Evolutionary conservation across 129 eudicot species (phyloP), one percentile per base, ranked within the genome.

Genomic region (Chrysanthemum seticuspe): DNA sequence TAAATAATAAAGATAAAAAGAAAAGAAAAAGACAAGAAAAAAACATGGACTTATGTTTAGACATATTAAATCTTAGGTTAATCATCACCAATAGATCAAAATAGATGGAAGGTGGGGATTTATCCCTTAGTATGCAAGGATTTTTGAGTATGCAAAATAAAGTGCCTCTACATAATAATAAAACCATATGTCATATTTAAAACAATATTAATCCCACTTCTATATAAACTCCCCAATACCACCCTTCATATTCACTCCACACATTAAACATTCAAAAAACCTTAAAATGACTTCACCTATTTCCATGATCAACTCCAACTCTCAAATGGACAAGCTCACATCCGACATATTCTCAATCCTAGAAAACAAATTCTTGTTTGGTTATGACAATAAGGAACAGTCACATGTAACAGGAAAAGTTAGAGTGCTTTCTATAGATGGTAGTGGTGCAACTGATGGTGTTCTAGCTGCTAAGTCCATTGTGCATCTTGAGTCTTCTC

Each of bases 311-410:
- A 23, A 4, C 11, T 3, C 48, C 69, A 44, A 76, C 52, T 59
- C 47, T 5, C 81, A 79, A 6, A 84, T 75, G 74, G 90, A 88
- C 73, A 75, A 88, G 63, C 91, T 88, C 78, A 86, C 96, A 2
- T 74, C 74, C 2, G 91, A 89, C 4, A 89, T 89, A 70, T 89
- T 89, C 84, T 86, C 96, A 0, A 86, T 89, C 51, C 96, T 89
- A 3, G 96, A 89, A 80, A 89, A 86, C 85, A 89, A 86, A 3
- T 89, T 89, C 77, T 83, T 89, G 25, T 89, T 89, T 36, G 96
- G 96, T 2, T 78, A 15, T 70, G 76, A 12, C 56, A 11, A 40
- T 7, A 76, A 83, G 10, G 67, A 83, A 10, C 1, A 74, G 48
- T 70, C 64, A 8, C 66, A 74, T 25, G 65, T 54, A 16, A 27